Conservation (phyloP, 2,329 filamentous ascomycete species). For the Ascochyta rabiei region DNA sequence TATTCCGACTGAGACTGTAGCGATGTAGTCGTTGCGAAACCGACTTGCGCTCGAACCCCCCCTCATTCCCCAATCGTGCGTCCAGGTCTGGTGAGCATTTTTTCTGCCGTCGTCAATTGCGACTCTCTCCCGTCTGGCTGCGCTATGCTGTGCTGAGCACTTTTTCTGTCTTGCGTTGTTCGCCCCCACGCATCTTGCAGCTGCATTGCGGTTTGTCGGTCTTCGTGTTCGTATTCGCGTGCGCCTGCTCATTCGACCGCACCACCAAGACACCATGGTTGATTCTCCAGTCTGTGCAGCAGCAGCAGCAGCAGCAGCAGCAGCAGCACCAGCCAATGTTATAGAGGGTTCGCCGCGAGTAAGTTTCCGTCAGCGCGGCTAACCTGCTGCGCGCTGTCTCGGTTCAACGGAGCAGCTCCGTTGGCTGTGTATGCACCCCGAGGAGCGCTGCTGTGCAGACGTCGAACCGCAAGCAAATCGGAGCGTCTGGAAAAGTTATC, state of each 20-base stretch:
- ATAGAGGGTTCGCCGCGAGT: not conserved
- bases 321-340: not conserved
- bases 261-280: no score
- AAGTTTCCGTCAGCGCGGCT: not conserved
- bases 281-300: not conserved
- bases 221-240: not conserved
- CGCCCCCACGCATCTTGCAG: not conserved
- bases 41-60: not conserved
- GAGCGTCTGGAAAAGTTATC: not conserved
- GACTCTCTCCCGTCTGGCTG: not conserved
- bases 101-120: not conserved
- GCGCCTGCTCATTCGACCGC: not conserved
- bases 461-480: conserved; percentile 8
- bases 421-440: not conserved
- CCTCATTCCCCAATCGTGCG: not conserved
- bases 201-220: not conserved
- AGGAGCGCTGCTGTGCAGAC: conserved; percentile 4
- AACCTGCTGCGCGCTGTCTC: conserved; percentile 5
- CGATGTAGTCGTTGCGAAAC: not conserved
- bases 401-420: conserved; percentile 16
- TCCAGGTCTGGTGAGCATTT: not conserved
- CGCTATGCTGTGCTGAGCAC: not conserved
- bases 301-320: not conserved
- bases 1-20: not conserved
- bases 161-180: not conserved